Evolutionary conservation across 352 stramenopile genomes (phyloP).

Genomic region (Phytophthora fragariaefolia): DNA sequence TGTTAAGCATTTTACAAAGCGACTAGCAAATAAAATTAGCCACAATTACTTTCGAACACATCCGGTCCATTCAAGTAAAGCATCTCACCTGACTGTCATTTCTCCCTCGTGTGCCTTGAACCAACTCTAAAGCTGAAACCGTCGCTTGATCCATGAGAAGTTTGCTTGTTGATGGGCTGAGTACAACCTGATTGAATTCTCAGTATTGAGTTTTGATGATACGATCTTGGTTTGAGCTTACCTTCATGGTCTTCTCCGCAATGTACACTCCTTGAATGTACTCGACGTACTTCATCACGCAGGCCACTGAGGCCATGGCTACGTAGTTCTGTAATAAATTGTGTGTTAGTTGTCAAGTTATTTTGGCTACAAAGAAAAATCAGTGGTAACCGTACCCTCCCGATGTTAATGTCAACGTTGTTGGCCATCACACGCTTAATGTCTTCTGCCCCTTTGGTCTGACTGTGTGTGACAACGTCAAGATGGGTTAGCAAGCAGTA

Average conservation of each 20-base stretch:
- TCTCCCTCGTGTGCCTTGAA: slow-evolving; percentile 61
- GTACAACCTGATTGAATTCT: slow-evolving; percentile 71
- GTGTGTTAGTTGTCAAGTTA: no score
- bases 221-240: slow-evolving; percentile 16
- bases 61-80: not conserved
- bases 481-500: not conserved
- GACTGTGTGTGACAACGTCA: slow-evolving; percentile 39
- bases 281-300: slow-evolving; percentile 88
- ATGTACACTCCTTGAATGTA: slow-evolving; percentile 89
- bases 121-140: slow-evolving; percentile 72
- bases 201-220: slow-evolving; percentile 2
- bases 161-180: slow-evolving; percentile 76
- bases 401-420: slow-evolving; percentile 85
- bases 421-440: slow-evolving; percentile 86
- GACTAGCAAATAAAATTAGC: slow-evolving; percentile 45
- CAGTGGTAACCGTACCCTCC: slow-evolving; percentile 47
- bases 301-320: slow-evolving; percentile 79
- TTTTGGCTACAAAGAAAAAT: no score
- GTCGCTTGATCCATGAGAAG: slow-evolving; percentile 88
- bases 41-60: not conserved
- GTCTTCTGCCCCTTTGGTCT: slow-evolving; percentile 86
- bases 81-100: slow-evolving; percentile 58
- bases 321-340: slow-evolving; percentile 75
- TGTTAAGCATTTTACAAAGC: slow-evolving; percentile 80
- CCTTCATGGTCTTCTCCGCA: slow-evolving; percentile 84